Evolutionary conservation across 2,329 filamentous ascomycete genomes (phyloP).

Genomic region (Fusarium torulosum): DNA sequence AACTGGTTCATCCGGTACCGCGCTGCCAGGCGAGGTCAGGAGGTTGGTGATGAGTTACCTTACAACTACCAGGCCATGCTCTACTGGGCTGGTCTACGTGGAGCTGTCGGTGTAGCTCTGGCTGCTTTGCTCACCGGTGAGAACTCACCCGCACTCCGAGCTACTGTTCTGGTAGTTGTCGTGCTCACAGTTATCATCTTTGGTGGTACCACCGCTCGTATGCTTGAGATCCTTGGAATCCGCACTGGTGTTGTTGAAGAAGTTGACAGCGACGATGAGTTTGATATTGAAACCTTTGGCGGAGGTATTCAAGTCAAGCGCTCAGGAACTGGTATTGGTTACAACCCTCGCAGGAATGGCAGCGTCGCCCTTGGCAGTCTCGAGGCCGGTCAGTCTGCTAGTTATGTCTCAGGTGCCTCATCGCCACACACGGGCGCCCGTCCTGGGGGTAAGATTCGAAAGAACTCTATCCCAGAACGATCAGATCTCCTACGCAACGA

Average conservation of each 20-base stretch:
- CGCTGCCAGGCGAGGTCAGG: conserved; percentile 77
- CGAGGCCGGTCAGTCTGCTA: conserved; percentile 54
- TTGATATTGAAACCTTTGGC: conserved; percentile 87
- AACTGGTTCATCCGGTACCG: conserved; percentile 94
- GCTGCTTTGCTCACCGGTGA: conserved; percentile 88
- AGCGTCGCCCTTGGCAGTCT: conserved; percentile 71
- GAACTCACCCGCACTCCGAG: conserved; percentile 85
- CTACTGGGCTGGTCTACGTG: conserved; percentile 97
- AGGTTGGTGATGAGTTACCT: conserved; percentile 87
- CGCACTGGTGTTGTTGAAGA: conserved; percentile 96
- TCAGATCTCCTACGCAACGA: conserved; percentile 67
- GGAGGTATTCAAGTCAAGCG: conserved; percentile 84
- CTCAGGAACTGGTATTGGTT: conserved; percentile 80
- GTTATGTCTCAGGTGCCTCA: conserved; percentile 67
- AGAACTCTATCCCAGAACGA: conserved; percentile 65
- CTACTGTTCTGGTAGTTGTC: conserved; percentile 96
- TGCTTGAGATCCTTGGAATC: conserved; percentile 98
- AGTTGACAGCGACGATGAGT: conserved; percentile 97
- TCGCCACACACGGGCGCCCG: conserved; percentile 61
- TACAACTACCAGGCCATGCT: conserved; percentile 99
- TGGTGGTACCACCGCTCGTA: conserved; percentile 94
- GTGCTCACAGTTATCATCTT: conserved; percentile 99
- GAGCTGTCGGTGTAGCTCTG: conserved; percentile 94
- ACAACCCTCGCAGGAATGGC: conserved; percentile 75
- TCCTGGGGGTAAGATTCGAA: conserved; percentile 65